Evolutionary conservation across 371 early-diverging fungal species (phyloP).

Genomic region (Rhizopus stolonifer): DNA sequence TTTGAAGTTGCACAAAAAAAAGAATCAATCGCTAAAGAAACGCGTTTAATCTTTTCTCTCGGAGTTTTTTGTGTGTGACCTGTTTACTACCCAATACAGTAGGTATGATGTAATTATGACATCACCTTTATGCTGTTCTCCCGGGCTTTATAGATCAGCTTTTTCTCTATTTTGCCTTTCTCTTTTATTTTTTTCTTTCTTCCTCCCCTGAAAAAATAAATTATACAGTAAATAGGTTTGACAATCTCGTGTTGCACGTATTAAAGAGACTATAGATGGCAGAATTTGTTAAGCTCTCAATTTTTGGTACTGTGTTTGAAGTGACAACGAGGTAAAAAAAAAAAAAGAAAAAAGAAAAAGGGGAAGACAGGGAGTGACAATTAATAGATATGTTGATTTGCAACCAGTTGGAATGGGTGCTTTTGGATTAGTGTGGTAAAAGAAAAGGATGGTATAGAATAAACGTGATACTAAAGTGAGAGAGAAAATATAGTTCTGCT

Average conservation of each 20-base stretch:
- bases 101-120: neutral
- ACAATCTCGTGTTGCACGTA: neutral
- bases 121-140: neutral
- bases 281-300: slow-evolving; percentile 81
- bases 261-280: slow-evolving; percentile 50
- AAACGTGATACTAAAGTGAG: neutral
- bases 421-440: slow-evolving; percentile 94
- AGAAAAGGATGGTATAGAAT: too few species aligned
- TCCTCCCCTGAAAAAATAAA: neutral
- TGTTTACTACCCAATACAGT: neutral
- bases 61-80: neutral
- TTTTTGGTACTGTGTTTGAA: slow-evolving; percentile 93
- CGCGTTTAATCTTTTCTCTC: too few species aligned
- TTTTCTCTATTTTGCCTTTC: neutral
- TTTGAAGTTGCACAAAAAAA: too few species aligned
- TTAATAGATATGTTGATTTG: slow-evolving; percentile 79
- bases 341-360: neutral
- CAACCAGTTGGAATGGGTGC: slow-evolving; percentile 98
- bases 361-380: neutral
- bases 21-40: too few species aligned
- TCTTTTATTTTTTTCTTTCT: neutral
- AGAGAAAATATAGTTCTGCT: slow-evolving; percentile 66
- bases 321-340: slow-evolving; percentile 77
- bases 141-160: neutral
- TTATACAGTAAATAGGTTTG: neutral